Conservation (phyloP, 208 protist species). For the Wallacemonas sp. region DNA sequence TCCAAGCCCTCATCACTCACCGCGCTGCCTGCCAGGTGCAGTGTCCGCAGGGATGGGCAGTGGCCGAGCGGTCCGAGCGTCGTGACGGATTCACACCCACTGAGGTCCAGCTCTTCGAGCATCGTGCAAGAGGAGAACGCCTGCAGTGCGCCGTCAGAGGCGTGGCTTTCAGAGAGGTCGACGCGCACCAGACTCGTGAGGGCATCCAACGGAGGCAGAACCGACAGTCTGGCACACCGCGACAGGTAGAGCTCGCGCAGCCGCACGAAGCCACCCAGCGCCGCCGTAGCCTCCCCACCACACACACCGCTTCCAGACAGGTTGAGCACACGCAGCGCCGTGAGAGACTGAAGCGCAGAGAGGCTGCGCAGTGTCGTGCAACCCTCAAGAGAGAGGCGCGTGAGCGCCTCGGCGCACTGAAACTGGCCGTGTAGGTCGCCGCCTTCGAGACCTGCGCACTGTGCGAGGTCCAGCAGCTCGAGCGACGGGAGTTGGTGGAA, state of each 20-base stretch:
- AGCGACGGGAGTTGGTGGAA: slow-evolving; percentile 33
- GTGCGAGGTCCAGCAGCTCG: slow-evolving; percentile 31
- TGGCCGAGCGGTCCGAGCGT: slow-evolving; percentile 22
- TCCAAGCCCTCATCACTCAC: slow-evolving; percentile 15
- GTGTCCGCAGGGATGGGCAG: slow-evolving; percentile 13
- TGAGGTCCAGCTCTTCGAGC: slow-evolving; percentile 32
- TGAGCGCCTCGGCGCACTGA: slow-evolving; percentile 11
- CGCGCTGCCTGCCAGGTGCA: slow-evolving; percentile 8
- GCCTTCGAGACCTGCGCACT: slow-evolving; percentile 28
- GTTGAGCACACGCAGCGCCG: slow-evolving; percentile 28
- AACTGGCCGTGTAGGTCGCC: slow-evolving; percentile 22
- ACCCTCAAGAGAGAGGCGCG: slow-evolving; percentile 23
- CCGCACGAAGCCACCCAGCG: slow-evolving; percentile 18
- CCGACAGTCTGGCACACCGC: slow-evolving; percentile 23
- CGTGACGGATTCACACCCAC: slow-evolving; percentile 31
- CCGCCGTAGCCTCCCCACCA: slow-evolving; percentile 15
- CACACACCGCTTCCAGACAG: slow-evolving; percentile 24
- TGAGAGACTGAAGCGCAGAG: slow-evolving; percentile 18
- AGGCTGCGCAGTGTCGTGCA: slow-evolving; percentile 23
- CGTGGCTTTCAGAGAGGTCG: slow-evolving; percentile 16
- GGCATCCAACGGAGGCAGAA: slow-evolving; percentile 20
- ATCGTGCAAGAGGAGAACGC: slow-evolving; percentile 19
- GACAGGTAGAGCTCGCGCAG: slow-evolving; percentile 35
- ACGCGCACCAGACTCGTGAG: slow-evolving; percentile 14
- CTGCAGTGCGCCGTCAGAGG: slow-evolving; percentile 17